Conservation (phyloP, 768 basidiomycete genomes). For the Mycena leptocephala region DNA sequence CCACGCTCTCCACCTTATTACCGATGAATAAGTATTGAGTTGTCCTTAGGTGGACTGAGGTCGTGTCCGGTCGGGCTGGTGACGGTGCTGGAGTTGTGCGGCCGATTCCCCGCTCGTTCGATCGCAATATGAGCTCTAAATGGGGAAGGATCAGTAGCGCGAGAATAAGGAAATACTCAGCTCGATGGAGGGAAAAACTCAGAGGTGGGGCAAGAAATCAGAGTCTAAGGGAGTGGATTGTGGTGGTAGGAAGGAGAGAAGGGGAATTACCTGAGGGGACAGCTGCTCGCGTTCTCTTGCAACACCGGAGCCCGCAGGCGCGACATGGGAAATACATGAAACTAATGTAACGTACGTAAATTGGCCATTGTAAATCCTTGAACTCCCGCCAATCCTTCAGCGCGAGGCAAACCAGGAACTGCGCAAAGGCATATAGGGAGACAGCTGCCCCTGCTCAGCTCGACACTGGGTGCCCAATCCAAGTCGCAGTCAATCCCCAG, state of each 20-base stretch:
- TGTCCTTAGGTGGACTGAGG: too few relatives aligned
- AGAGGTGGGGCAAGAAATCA: background rate
- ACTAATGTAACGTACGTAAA: too few relatives aligned
- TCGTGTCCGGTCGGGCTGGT: too few relatives aligned
- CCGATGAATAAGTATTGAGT: too few relatives aligned
- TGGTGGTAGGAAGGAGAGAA: background rate
- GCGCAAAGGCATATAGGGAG: background rate
- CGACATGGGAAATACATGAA: background rate
- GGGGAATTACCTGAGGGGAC: background rate
- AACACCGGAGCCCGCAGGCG: too few relatives aligned
- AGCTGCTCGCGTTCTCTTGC: background rate
- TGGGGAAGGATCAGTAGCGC: background rate
- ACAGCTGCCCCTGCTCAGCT: background rate
- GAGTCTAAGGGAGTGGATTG: background rate
- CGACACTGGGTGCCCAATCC: background rate
- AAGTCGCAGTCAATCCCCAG: background rate
- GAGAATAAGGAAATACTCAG: background rate
- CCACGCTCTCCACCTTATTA: too few relatives aligned
- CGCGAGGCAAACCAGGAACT: background rate
- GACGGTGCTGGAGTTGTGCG: background rate
- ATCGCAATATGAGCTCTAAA: background rate
- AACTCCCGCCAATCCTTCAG: background rate
- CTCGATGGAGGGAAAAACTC: background rate
- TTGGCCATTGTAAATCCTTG: too few relatives aligned
- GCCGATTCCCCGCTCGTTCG: background rate